Percentiles rank a stretch among this genome's conserved stretches.
These are phyloP conservation scores for Hirschfeldia incana DNA, from an alignment of 345 rosid genomes.

Conservation along the genomic window DNA sequence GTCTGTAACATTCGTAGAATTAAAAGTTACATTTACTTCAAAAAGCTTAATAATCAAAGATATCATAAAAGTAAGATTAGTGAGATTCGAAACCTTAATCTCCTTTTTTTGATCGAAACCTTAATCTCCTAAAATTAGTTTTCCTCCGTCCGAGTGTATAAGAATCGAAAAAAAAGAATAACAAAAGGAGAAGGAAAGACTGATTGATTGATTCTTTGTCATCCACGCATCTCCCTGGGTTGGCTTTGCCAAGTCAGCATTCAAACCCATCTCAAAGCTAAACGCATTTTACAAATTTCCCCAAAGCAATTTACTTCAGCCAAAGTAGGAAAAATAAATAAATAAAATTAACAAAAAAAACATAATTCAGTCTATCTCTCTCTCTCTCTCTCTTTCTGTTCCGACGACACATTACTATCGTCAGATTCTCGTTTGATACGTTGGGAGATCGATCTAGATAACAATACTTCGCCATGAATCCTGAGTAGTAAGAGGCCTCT, in stretches of 20 bases:
- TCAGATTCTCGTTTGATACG: constrained; percentile 20
- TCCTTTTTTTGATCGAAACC: no score
- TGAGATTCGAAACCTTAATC: constrained; percentile 1
- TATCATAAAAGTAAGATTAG: background rate
- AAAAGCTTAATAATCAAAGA: background rate
- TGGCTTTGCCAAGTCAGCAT: constrained; percentile 33
- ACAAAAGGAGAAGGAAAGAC: background rate
- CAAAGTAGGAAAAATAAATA: background rate
- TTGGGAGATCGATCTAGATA: constrained; percentile 24
- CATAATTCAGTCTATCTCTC: constrained; percentile 14
- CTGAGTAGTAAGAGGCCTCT: constrained; percentile 40
- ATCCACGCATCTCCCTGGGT: constrained; percentile 20
- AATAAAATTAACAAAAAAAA: background rate
- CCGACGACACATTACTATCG: constrained; percentile 22
- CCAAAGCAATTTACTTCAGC: background rate
- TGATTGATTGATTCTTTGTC: constrained; percentile 8
- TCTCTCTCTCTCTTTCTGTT: background rate
- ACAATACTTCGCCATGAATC: constrained; percentile 32
- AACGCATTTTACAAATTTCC: background rate
- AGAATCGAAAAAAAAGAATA: background rate
- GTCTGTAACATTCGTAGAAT: background rate
- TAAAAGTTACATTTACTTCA: background rate
- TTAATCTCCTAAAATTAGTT: background rate
- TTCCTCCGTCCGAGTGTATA: constrained; percentile 4
- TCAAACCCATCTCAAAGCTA: constrained; percentile 19